These are phyloP conservation scores for Chalciporus piperatus DNA, from an alignment of 768 basidiomycete genomes.

Conservation along the genomic window DNA sequence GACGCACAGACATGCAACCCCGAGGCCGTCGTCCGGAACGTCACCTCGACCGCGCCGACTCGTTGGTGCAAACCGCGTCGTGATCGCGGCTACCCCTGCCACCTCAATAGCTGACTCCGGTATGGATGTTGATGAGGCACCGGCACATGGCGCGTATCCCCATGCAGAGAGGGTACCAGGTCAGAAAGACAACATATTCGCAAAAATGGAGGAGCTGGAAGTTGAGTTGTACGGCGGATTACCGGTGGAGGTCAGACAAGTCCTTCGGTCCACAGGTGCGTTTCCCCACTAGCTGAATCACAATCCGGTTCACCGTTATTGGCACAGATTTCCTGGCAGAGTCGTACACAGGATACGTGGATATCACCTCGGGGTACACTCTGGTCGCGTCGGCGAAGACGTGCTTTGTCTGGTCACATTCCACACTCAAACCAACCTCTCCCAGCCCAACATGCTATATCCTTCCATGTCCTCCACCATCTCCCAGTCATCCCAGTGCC, in stretches of 20 bases:
- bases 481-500: constrained; percentile 40
- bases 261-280: constrained; percentile 63
- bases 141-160: constrained; percentile 38
- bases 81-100: constrained; percentile 20
- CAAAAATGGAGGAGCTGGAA: constrained; percentile 69
- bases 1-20: constrained; percentile 35
- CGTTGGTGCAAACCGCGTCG: constrained; percentile 23
- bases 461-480: constrained; percentile 62
- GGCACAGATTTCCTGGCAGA: constrained; percentile 67
- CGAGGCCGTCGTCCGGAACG: constrained; percentile 23
- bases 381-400: constrained; percentile 68
- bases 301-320: neutral
- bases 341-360: constrained; percentile 67
- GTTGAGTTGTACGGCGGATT: constrained; percentile 67
- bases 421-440: constrained; percentile 60
- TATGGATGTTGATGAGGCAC: constrained; percentile 69
- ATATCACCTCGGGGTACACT: constrained; percentile 69
- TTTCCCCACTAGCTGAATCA: neutral
- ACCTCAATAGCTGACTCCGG: constrained; percentile 42
- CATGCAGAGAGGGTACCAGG: constrained; percentile 35
- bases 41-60: constrained; percentile 26
- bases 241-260: constrained; percentile 72
- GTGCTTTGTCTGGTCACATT: constrained; percentile 84
- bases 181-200: constrained; percentile 47
- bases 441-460: constrained; percentile 74